Conservation (phyloP, 2,329 filamentous ascomycete species). For the Pestalotiopsis sp. region DNA sequence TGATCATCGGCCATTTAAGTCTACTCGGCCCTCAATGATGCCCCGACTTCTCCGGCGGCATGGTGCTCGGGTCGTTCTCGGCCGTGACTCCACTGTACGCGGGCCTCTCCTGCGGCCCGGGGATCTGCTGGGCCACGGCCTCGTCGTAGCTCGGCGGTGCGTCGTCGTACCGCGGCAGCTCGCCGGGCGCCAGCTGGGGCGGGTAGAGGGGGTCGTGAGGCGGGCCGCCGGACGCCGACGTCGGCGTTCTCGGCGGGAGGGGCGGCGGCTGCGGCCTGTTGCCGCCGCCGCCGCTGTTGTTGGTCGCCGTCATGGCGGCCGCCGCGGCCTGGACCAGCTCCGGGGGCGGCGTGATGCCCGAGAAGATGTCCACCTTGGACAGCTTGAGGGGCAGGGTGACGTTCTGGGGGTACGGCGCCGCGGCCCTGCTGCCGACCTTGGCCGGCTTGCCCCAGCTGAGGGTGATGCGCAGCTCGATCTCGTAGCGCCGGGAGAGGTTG, state of each 20-base stretch:
- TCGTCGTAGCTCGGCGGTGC: conserved; percentile 96
- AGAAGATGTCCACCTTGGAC: conserved; percentile 75
- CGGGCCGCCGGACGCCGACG: conserved; percentile 12
- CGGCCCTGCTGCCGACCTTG: conserved; percentile 37
- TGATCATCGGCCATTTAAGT: background rate
- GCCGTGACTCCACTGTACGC: conserved; percentile 68
- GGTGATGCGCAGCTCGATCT: conserved; percentile 80
- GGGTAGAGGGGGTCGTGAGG: conserved; percentile 57
- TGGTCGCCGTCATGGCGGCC: background rate
- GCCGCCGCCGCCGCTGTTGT: background rate
- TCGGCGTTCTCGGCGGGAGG: conserved; percentile 40
- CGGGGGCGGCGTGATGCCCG: conserved; percentile 80
- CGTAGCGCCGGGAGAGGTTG: conserved; percentile 81
- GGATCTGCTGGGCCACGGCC: conserved; percentile 77
- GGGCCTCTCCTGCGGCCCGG: conserved; percentile 65
- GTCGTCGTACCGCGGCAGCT: conserved; percentile 61
- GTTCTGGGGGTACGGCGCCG: conserved; percentile 59
- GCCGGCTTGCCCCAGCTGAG: conserved; percentile 65
- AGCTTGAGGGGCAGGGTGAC: conserved; percentile 80
- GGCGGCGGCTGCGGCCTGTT: conserved; percentile 25
- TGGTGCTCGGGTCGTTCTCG: conserved; percentile 59
- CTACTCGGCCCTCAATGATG: conserved; percentile 9
- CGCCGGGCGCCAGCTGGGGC: conserved; percentile 54
- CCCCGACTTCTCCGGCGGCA: conserved; percentile 30
- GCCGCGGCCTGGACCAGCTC: conserved; percentile 63